phyloP scores from a whole-genome alignment of 129 eudicot genomes.

The Mikania micrantha region DNA sequence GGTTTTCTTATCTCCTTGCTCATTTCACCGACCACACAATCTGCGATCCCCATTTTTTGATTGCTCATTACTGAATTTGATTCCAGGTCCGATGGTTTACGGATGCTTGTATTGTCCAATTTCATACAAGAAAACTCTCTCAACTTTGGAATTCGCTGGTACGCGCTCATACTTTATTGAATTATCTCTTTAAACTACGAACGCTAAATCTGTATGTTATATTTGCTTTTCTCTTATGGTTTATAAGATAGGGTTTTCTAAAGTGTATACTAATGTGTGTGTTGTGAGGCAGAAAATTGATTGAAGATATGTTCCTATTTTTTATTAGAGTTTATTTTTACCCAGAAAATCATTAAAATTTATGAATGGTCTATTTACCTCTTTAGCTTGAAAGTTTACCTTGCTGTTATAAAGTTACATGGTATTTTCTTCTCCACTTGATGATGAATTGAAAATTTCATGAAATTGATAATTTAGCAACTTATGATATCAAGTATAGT shows the following conservation, averaged over 20 bases:
- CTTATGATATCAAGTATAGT: background rate
- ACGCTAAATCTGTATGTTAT: conserved; percentile 1
- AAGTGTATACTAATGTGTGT: too few relatives aligned
- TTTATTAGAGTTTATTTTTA: background rate
- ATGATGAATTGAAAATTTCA: too few relatives aligned
- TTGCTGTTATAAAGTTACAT: too few relatives aligned
- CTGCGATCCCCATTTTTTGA: background rate
- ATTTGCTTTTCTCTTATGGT: background rate
- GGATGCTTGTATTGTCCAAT: conserved; percentile 88
- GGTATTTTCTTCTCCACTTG: too few relatives aligned
- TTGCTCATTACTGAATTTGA: background rate
- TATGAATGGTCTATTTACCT: background rate
- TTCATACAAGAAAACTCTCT: conserved; percentile 73
- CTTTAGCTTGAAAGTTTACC: background rate
- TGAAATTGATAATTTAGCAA: background rate
- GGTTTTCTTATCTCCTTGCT: conserved; percentile 31
- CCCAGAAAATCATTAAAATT: background rate
- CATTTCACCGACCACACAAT: background rate
- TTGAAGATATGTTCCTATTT: too few relatives aligned
- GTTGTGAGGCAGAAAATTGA: too few relatives aligned
- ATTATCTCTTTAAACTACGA: background rate
- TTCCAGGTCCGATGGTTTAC: conserved; percentile 92
- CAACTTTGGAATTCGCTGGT: conserved; percentile 88
- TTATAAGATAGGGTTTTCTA: background rate
- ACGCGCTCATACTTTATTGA: background rate